Evolutionary conservation across 352 stramenopile species (phyloP).

Genomic region (Globisporangium emineosum): DNA sequence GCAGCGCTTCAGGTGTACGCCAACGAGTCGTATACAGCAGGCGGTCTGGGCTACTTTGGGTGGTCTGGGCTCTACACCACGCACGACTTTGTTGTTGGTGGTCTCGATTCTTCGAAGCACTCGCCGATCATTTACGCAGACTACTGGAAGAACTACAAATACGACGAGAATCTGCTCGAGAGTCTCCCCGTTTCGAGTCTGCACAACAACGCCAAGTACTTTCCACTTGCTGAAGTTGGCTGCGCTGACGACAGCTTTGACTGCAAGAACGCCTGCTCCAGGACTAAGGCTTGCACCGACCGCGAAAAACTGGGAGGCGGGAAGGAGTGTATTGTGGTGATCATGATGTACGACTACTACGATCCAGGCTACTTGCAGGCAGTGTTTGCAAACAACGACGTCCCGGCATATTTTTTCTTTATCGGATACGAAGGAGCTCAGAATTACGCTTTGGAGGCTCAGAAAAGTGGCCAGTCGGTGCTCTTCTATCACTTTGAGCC

Average conservation of each 20-base stretch:
- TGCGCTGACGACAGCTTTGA: conserved; percentile 30
- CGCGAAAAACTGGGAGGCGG: conserved; percentile 12
- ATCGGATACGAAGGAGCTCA: conserved; percentile 15
- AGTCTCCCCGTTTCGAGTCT: conserved; percentile 6
- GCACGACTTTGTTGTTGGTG: conserved; percentile 28
- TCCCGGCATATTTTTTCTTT: conserved; percentile 38
- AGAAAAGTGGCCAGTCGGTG: conserved; percentile 12
- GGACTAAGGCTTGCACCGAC: conserved; percentile 19
- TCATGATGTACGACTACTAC: conserved; percentile 20
- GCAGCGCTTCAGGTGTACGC: conserved; percentile 31
- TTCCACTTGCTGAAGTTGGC: conserved; percentile 11
- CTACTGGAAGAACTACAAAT: conserved; percentile 43
- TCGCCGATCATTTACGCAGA: conserved; percentile 9
- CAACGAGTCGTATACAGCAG: conserved; percentile 39
- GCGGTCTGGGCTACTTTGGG: conserved; percentile 35
- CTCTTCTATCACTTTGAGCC: conserved; percentile 56
- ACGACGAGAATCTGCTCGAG: conserved; percentile 29
- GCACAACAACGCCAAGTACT: conserved; percentile 20
- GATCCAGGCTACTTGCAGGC: conserved; percentile 24
- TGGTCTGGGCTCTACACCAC: conserved; percentile 43
- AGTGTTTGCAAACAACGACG: conserved; percentile 24
- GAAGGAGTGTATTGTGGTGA: conserved; percentile 23
- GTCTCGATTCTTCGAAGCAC: neutral
- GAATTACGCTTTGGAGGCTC: conserved; percentile 12
- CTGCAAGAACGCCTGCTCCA: conserved; percentile 35